Evolutionary conservation across 2,329 filamentous ascomycete species (phyloP), one percentile per base, ranked within the genome.

Genomic region (Sporothrix schenckii): DNA sequence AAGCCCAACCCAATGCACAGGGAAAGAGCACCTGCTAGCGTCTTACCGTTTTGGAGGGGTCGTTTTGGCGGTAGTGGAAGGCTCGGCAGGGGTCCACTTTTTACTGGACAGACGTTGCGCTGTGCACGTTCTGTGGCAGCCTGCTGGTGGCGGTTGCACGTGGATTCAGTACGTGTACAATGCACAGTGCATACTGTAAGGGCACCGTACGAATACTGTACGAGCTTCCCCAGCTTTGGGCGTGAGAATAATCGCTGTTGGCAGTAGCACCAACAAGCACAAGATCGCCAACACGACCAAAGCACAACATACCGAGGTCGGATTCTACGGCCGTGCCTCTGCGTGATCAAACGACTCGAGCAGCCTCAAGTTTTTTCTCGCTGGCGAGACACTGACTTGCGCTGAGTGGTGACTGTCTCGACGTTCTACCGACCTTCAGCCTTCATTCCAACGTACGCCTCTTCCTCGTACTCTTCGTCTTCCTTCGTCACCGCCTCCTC

Each of bases 1-100:
- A 69, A 69, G 47, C 67, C 67, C 67, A 61, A 61, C 21, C 39
- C 21, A 21, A 27, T 19, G 14, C 21, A 54, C 53, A 27, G 13
- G n/a, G 58, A 61, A 61, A 14, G 58, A 47, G 58, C 58, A 13
- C 19, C 58, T 6, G 58, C 4, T 4, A n/a, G 52, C 52, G 5
- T 44, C 41, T 5, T 44, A 1, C 14, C 11, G n/a, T 24, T 14
- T 16, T 30, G 58, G 58, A 47, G 58, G 58, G 58, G 58, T 63
- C 58, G 54, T 34, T 56, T 27, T 27, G 53, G 53, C 53, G 53
- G 53, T 14, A 34, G 13, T 24, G n/a, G 50, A 54, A 13, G 11
- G 7, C n/a, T 54, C 52, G 34, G 34, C 6, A 1, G 19, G 49
- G 5, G 2, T 34, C 54, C 9, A 39, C 54, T 39, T 19, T 58